These are phyloP conservation scores for Eucalyptus grandis DNA, from an alignment of 345 rosid species.

Conservation along the genomic window DNA sequence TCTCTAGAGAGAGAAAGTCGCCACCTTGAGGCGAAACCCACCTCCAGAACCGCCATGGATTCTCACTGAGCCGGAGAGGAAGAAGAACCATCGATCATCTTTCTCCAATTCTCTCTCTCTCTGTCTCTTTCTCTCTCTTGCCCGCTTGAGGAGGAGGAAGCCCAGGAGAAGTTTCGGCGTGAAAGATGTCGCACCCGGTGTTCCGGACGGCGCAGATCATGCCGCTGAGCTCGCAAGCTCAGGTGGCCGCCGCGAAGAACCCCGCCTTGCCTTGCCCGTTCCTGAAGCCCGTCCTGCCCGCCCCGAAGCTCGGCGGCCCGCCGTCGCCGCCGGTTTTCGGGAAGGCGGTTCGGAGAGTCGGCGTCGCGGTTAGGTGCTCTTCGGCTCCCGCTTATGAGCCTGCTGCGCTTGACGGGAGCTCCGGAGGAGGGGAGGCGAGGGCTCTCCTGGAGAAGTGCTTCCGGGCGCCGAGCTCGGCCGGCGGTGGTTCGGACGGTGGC, in stretches of 20 bases:
- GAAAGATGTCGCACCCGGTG: background rate
- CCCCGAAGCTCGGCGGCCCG: background rate
- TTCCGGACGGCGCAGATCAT: background rate
- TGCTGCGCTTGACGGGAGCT: background rate
- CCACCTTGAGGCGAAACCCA: background rate
- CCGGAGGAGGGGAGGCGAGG: background rate
- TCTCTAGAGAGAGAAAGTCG: background rate
- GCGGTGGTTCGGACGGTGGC: slow-evolving; percentile 15
- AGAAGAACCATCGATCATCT: background rate
- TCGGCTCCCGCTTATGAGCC: background rate
- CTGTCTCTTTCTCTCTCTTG: background rate
- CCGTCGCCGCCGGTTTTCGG: background rate
- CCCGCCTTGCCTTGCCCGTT: background rate
- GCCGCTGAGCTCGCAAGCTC: background rate
- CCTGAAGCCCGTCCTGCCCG: background rate
- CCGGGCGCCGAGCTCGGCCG: slow-evolving; percentile 14
- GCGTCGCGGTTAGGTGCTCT: background rate
- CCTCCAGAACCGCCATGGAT: background rate
- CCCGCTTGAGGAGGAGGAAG: background rate
- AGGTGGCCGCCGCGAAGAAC: background rate
- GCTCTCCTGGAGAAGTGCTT: slow-evolving; percentile 52
- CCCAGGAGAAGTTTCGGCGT: background rate
- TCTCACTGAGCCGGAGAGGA: background rate
- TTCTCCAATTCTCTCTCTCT: background rate
- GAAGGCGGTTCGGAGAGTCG: slow-evolving; percentile 15